A percentile compares a stretch with the other conserved stretches of the same genome.
Conservation (phyloP, 192 early-diverging fungal genomes). For the Entomortierella lignicola region DNA sequence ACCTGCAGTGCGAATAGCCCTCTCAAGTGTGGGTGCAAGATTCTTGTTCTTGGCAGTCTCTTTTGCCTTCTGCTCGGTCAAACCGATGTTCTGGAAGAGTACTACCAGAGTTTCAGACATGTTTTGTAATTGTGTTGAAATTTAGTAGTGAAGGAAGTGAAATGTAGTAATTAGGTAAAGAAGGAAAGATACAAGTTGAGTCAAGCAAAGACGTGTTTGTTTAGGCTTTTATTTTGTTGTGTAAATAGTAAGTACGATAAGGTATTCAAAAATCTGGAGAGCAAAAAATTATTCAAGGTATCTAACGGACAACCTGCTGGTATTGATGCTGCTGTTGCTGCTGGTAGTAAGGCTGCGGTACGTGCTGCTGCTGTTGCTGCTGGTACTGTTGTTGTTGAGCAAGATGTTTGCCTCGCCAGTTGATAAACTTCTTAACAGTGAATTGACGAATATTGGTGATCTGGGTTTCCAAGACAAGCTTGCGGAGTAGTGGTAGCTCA, state of each 20-base stretch:
- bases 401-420: conserved; percentile 58
- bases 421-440: conserved; percentile 68
- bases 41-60: conserved; percentile 98
- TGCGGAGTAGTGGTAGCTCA: conserved; percentile 62
- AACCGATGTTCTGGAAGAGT: conserved; percentile 89
- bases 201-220: not conserved
- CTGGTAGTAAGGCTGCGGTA: conserved; percentile 5
- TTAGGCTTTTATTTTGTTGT: conserved; percentile 1
- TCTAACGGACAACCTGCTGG: conserved; percentile 36
- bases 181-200: not conserved
- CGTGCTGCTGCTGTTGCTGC: not conserved
- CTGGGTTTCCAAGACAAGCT: conserved; percentile 64
- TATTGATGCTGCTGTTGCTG: conserved; percentile 21
- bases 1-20: conserved; percentile 77
- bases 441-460: conserved; percentile 64
- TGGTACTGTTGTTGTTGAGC: conserved; percentile 26
- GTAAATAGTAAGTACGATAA: too few species aligned
- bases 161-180: not conserved
- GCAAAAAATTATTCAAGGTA: not conserved
- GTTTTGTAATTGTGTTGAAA: not conserved
- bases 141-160: not conserved
- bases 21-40: conserved; percentile 80
- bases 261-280: too few species aligned
- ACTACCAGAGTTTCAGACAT: conserved; percentile 63
- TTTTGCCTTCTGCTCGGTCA: conserved; percentile 91